Evolutionary conservation across 2,329 filamentous ascomycete species (phyloP), one percentile per base, ranked within the genome.

Genomic region (Myriosclerotinia curreyana): DNA sequence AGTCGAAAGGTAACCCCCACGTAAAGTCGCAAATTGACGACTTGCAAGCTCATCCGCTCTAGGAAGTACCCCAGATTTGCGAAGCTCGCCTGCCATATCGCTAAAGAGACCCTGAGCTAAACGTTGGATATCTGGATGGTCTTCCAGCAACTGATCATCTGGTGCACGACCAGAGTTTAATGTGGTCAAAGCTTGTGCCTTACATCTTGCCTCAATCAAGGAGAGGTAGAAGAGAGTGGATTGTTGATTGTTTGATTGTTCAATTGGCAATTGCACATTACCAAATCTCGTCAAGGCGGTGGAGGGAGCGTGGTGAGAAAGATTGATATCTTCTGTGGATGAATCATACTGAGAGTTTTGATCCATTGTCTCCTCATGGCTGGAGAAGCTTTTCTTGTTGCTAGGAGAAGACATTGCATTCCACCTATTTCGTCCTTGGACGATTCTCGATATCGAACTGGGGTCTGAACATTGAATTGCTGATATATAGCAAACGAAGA

Each of bases 151-250:
- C 20, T 66, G 62, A 48, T 73, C 66, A 17, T 67, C 65, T 9
- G 60, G 53, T 49, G 51, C 65, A 54, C 73, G 68, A 44, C 64
- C 42, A 46, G 65, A 44, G 64, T 74, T 74, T 53, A 73, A 36
- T 4, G 64, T 58, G 8, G 62, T 66, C 25, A 65, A 64, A 36
- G 72, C 73, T 65, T 72, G 72, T 31, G 65, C 71, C 38, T 66
- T 71, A 46, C 73, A 74, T 59, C 70, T 60, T 34, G 67, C 70
- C 62, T 74, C 73, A 1, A 74, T 72, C 42, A 74, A 64, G 49
- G 72, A 71, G n/a, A 74, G 68, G 61, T 70, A 70, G 34, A 74
- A 71, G 5, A 73, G 53, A 50, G 42, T 66, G 17, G 69, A 64
- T 58, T 71, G 71, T 48, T 73, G 68, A 22, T 66, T 65, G 11